Base-by-base conservation (phyloP, 176 grass and related monocot genomes). In the Oryza punctata region DNA sequence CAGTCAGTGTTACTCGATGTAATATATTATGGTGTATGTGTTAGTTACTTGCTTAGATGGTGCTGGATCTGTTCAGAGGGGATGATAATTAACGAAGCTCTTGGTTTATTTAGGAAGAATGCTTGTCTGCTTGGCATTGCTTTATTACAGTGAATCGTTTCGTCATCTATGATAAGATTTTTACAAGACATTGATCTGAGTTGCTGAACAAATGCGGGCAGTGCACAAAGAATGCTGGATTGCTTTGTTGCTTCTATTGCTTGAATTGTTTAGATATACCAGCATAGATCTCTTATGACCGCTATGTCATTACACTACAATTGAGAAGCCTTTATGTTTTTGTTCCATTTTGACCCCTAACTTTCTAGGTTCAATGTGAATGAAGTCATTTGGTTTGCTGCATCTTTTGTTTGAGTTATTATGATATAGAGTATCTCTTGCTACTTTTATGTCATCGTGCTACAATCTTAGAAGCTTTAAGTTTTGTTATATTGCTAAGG, bases 1-100 rank as follows among this genome's bases (percentile, higher is more conserved):
- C 70, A 41, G 73, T 74, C 25, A 57, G 52, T 57, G 18, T n/a
- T n/a, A n/a, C 52, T 21, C 18, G 6, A 1, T 57, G 52, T 49
- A 38, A 67, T 72, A 21, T 6, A 35, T 12, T 37, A 57, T 63
- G 26, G 8, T 26, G 5, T 60, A 67, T 68, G 67, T 86, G 73
- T 67, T 44, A 57, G 29, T 63, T 59, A 50, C 57, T 73, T 61
- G 10, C 21, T 77, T 43, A 63, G 59, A 73, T n/a, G 74, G 59
- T 18, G 26, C 8, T 38, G 29, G 75, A 78, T 80, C 63, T 80
- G 47, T 69, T 89, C 27, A 35, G 28, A 67, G 64, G 69, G 13
- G 67, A 71, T 72, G 67, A 71, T 72, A 13, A 26, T 28, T 23
- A 50, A 24, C 18, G 2, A 11, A 65, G 12, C 57, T 38, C 61